Conservation (phyloP, 176 grass and related monocot species). For the Echinochloa phyllopogon region DNA sequence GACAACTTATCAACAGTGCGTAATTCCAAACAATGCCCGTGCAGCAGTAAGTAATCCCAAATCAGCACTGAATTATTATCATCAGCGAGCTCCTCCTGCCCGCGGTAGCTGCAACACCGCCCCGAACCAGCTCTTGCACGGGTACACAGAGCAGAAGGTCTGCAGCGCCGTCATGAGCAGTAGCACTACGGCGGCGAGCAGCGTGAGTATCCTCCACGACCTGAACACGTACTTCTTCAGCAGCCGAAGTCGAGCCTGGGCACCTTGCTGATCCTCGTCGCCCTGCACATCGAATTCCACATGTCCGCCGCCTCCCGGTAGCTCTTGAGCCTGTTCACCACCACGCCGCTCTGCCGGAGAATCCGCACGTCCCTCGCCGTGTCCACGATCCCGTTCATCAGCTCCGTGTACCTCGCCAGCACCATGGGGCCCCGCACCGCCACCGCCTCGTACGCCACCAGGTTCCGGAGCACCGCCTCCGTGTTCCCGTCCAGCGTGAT, state of each 20-base stretch:
- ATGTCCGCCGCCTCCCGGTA: conserved; percentile 47
- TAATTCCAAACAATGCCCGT: too few relatives aligned
- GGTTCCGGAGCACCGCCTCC: conserved; percentile 53
- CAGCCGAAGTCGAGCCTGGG: background rate
- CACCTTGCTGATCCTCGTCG: background rate
- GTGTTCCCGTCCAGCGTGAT: conserved; percentile 36
- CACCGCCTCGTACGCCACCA: conserved; percentile 59
- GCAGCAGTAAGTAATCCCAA: too few relatives aligned
- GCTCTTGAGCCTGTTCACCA: conserved; percentile 62
- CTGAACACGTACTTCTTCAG: conserved; percentile 17
- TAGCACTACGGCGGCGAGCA: conserved; percentile 21
- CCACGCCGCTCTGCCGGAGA: conserved; percentile 44
- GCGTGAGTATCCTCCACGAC: conserved; percentile 6
- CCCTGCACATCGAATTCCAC: conserved; percentile 63
- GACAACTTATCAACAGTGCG: too few relatives aligned
- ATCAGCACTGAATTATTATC: too few relatives aligned
- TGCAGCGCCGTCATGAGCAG: conserved; percentile 17
- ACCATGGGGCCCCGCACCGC: background rate
- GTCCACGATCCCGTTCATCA: conserved; percentile 63
- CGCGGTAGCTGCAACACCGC: background rate
- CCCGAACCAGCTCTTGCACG: conserved; percentile 3
- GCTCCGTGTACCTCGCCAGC: conserved; percentile 31
- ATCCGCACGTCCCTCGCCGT: conserved; percentile 52
- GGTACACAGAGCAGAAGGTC: conserved; percentile 15
- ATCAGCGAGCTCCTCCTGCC: background rate